Percentiles rank a stretch among this genome's conserved stretches.
phyloP scores from a whole-genome alignment of 306 rosid genomes.

The Lupinus albus region DNA sequence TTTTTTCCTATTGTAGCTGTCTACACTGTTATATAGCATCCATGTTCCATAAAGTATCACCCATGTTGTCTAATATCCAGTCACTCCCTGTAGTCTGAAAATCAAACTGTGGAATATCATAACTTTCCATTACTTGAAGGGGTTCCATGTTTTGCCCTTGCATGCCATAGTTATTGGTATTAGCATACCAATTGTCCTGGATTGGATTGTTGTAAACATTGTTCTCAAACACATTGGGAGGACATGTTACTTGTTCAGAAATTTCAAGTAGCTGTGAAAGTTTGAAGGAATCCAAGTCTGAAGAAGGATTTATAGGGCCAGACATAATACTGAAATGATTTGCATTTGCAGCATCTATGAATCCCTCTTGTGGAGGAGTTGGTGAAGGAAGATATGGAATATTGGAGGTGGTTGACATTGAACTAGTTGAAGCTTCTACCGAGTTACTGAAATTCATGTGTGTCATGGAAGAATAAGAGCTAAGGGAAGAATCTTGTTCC shows the following conservation, averaged over 20 bases:
- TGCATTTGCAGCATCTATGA: conserved; percentile 39
- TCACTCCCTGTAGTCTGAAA: conserved; percentile 57
- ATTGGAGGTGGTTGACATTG: conserved; percentile 30
- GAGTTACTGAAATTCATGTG: conserved; percentile 45
- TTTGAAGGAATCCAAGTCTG: conserved; percentile 55
- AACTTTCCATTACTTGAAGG: conserved; percentile 40
- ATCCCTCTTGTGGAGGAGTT: conserved; percentile 42
- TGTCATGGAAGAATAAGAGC: conserved; percentile 29
- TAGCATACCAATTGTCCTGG: conserved; percentile 37
- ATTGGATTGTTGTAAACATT: conserved; percentile 37
- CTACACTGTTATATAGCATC: conserved; percentile 49
- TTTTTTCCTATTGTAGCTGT: conserved; percentile 10
- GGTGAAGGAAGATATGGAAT: conserved; percentile 42
- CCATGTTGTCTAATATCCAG: conserved; percentile 58
- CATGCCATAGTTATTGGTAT: conserved; percentile 45
- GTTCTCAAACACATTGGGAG: conserved; percentile 45
- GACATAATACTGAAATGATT: conserved; percentile 33
- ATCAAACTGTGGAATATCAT: conserved; percentile 54
- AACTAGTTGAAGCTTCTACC: conserved; percentile 26
- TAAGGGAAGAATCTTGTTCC: conserved; percentile 49
- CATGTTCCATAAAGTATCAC: conserved; percentile 72
- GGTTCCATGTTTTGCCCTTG: conserved; percentile 52
- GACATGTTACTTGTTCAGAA: conserved; percentile 38
- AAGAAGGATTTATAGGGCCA: conserved; percentile 40
- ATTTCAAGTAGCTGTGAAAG: conserved; percentile 47